A percentile compares a stretch with the other conserved stretches of the same genome.
Evolutionary conservation across 257 asterid species (phyloP).

Genomic region (Plectranthus barbatus): DNA sequence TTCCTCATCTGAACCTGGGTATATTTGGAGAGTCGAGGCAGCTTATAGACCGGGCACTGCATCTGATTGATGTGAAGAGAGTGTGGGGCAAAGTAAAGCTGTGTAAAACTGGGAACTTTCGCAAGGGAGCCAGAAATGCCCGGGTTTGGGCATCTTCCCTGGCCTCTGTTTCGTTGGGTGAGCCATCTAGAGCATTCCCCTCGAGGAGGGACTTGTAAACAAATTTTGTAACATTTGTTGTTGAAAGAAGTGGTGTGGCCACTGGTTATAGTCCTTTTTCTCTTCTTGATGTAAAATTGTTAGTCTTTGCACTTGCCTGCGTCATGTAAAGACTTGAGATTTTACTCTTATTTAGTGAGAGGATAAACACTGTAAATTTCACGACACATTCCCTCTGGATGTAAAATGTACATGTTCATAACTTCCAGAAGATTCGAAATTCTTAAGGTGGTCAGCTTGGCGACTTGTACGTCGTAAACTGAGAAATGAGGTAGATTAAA

Average conservation of each 20-base stretch:
- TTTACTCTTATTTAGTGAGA: conserved; percentile 5
- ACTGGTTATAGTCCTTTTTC: neutral
- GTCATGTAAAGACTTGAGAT: conserved; percentile 13
- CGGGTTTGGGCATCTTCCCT: conserved; percentile 79
- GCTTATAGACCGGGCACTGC: conserved; percentile 43
- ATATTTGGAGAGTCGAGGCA: conserved; percentile 61
- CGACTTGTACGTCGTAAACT: too few species aligned
- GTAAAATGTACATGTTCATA: conserved; percentile 18
- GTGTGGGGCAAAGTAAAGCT: conserved; percentile 53
- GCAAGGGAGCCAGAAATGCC: conserved; percentile 57
- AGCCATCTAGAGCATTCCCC: conserved; percentile 34
- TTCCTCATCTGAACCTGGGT: conserved; percentile 47
- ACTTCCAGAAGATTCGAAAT: neutral
- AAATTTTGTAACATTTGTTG: conserved; percentile 1
- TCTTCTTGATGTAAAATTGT: neutral
- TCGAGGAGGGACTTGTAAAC: conserved; percentile 27
- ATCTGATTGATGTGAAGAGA: conserved; percentile 51
- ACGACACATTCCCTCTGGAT: conserved; percentile 6
- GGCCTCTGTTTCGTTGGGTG: conserved; percentile 62
- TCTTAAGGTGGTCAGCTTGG: too few species aligned
- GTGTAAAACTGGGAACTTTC: conserved; percentile 56
- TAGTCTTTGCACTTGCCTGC: conserved; percentile 4
- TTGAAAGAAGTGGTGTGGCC: conserved; percentile 13
- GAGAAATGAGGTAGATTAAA: too few species aligned
- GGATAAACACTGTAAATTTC: conserved; percentile 27